Percentiles rank a stretch among this genome's conserved stretches.
Evolutionary conservation across 2,329 filamentous ascomycete species (phyloP).

Genomic region (Aspergillus aculeatus): DNA sequence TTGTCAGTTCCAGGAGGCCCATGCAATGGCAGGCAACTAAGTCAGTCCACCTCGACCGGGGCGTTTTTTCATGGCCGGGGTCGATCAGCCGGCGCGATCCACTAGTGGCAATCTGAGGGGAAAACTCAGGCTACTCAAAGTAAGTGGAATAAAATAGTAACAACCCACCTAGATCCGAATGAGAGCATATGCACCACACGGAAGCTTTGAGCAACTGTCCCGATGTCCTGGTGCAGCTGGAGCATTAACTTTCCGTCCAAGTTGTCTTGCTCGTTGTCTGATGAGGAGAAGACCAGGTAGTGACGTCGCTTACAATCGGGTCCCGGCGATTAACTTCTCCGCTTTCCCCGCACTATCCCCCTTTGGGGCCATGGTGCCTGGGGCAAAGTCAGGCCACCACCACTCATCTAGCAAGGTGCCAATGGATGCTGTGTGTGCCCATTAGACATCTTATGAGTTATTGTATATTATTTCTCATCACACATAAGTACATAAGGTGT

Average conservation of each 20-base stretch:
- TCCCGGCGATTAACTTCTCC: constrained; percentile 8
- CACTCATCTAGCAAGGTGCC: too few relatives aligned
- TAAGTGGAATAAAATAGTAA: background rate
- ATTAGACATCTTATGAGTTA: background rate
- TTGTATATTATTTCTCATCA: background rate
- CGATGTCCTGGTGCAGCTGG: background rate
- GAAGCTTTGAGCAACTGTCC: background rate
- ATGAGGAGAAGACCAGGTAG: background rate
- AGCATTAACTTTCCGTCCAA: too few relatives aligned
- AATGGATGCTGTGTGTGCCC: too few relatives aligned
- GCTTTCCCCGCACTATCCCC: constrained; percentile 7
- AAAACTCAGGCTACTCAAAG: too few relatives aligned
- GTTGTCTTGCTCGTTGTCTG: background rate
- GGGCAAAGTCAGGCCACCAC: background rate
- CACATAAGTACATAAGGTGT: background rate
- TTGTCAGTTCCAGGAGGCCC: background rate
- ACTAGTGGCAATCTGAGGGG: background rate
- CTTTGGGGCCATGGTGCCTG: background rate
- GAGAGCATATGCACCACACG: background rate
- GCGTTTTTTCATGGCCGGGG: background rate
- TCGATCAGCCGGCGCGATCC: constrained; percentile 10
- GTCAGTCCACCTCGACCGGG: constrained; percentile 1
- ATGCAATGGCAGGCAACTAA: background rate
- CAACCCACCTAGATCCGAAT: background rate
- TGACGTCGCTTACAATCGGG: constrained; percentile 8